Base-by-base conservation (phyloP, 1,284 basidiomycete genomes). In the Sporisorium sorghi region DNA sequence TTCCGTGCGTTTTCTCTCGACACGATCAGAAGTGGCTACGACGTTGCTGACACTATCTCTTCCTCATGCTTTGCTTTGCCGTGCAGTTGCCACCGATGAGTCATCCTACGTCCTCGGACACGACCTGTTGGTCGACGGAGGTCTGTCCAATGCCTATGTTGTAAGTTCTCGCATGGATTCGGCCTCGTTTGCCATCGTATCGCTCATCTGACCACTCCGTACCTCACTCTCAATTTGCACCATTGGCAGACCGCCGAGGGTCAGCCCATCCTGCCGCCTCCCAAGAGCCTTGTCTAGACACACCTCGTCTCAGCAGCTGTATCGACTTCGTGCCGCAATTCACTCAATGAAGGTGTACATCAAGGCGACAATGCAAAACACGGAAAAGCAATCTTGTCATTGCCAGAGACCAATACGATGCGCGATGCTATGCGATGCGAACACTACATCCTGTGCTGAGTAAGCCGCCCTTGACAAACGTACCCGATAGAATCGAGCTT, bases 21-120 rank as follows among this genome's bases (percentile, higher is more conserved):
- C 32, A 19, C 3, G 19, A 24, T 15, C 21, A 19, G 26, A 10
- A 28, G 0, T 24, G 5, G 23, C 15, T 28, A 15, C 11, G 24
- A 17, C 6, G 15, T 19, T 11, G 9, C 26, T 30, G 12, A 28
- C 19, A n/a, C n/a, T n/a, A n/a, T n/a, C n/a, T n/a, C n/a, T n/a
- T n/a, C n/a, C n/a, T n/a, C n/a, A n/a, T n/a, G n/a, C 12, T n/a
- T 21, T 11, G 19, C 19, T 21, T 43, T 42, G 15, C 9, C n/a
- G 24, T 9, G 30, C 56, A 70, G 93, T 94, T 49, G 87, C 87
- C 2, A 86, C 86, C 21, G 86, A 87, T 69, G 87, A 87, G 66
- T 86, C 85, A 23, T 85, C 84, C 23, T 86, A 86, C 77, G 83
- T 87, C 70, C 87, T 96, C n/a, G 84, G 73, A 14, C 67, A 70